Percentiles rank a stretch among this genome's conserved stretches.
phyloP scores from a whole-genome alignment of 106 monocot genomes.

The Dioscorea alata region DNA sequence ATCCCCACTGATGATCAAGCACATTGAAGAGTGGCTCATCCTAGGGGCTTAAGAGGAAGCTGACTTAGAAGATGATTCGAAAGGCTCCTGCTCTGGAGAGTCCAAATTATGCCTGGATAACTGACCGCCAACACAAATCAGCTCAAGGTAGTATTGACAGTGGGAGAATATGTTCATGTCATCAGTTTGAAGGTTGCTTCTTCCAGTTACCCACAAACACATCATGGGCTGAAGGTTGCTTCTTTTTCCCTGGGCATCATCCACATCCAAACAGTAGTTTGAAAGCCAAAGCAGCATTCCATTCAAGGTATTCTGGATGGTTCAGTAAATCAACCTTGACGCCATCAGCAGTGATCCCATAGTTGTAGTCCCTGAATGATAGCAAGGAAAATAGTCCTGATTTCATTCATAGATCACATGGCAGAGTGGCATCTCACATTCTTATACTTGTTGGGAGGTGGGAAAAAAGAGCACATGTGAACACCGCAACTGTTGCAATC shows the following conservation, averaged over 20 bases:
- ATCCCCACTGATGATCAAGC: not conserved
- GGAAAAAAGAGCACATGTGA: not conserved
- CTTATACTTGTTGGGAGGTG: not conserved
- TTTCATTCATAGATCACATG: too few relatives aligned
- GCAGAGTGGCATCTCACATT: not conserved
- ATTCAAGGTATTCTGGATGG: conserved; percentile 82
- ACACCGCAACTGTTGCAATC: conserved; percentile 60
- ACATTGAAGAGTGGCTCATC: not conserved
- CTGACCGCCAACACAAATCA: conserved; percentile 84
- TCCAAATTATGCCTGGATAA: conserved; percentile 76
- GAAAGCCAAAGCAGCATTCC: conserved; percentile 89
- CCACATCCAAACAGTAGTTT: conserved; percentile 85
- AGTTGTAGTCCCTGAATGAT: conserved; percentile 55
- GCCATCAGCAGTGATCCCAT: conserved; percentile 37
- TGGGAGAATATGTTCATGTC: conserved; percentile 83
- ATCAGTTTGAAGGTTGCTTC: conserved; percentile 71
- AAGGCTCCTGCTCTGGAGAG: conserved; percentile 68
- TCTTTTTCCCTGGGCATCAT: conserved; percentile 88
- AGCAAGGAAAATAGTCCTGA: not conserved
- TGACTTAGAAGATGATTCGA: conserved; percentile 58
- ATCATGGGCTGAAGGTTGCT: conserved; percentile 93
- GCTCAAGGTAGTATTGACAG: conserved; percentile 89
- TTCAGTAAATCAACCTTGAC: conserved; percentile 55
- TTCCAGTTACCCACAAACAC: conserved; percentile 88
- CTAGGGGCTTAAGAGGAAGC: conserved; percentile 30